A percentile compares a stretch with the other conserved stretches of the same genome.
These are phyloP conservation scores for Puccinia triticina DNA, from an alignment of 1,284 basidiomycete species.

Conservation along the genomic window DNA sequence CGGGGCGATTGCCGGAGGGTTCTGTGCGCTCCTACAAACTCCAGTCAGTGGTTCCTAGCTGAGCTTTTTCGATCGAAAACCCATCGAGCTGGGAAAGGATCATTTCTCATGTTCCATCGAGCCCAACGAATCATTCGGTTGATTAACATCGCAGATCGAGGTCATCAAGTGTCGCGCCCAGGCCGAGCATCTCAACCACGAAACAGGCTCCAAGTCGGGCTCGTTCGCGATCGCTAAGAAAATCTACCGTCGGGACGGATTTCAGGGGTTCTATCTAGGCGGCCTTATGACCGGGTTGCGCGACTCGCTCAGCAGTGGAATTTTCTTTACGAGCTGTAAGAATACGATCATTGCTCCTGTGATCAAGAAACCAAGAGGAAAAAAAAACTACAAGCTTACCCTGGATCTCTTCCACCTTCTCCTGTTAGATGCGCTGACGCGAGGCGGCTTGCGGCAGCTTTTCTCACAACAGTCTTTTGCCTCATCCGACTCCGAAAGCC, in stretches of 20 bases:
- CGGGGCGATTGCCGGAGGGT: conserved; percentile 56
- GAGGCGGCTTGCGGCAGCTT: conserved; percentile 9
- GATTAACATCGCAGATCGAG: conserved; percentile 55
- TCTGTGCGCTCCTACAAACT: conserved; percentile 58
- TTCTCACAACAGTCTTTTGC: not conserved
- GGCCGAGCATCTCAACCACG: conserved; percentile 54
- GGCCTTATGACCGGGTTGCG: conserved; percentile 58
- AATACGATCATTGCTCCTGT: too few species aligned
- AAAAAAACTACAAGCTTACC: not conserved
- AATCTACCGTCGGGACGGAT: conserved; percentile 56
- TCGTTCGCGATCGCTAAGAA: conserved; percentile 56
- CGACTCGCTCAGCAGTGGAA: conserved; percentile 56
- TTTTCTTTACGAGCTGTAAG: conserved; percentile 57
- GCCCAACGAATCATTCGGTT: not conserved
- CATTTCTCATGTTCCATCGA: not conserved
- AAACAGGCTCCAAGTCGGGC: conserved; percentile 54
- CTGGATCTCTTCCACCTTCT: not conserved
- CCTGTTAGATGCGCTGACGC: conserved; percentile 29
- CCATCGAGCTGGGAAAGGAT: not conserved
- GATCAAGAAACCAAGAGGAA: not conserved
- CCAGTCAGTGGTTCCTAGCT: conserved; percentile 53
- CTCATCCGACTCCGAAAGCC: conserved; percentile 29
- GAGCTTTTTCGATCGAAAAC: not conserved
- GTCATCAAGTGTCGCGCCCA: conserved; percentile 59
- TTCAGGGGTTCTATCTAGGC: conserved; percentile 57